phyloP scores from a whole-genome alignment of 495 filamentous ascomycete species.

The Hypoxylon cercidicola region DNA sequence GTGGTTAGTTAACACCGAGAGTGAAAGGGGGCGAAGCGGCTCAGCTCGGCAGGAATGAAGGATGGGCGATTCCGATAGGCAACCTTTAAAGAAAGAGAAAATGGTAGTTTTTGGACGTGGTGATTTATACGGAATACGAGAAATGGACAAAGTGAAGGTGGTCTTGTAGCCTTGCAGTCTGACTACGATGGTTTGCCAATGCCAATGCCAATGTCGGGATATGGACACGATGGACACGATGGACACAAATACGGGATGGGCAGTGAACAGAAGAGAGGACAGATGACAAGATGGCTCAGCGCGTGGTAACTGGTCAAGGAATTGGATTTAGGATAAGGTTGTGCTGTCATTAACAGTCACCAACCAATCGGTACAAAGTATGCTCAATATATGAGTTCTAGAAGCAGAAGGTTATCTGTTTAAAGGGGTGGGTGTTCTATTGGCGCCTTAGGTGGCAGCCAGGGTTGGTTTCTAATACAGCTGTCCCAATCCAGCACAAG shows the following conservation, averaged over 20 bases:
- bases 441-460: not conserved
- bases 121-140: constrained; percentile 19
- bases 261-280: not conserved
- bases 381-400: constrained; percentile 15
- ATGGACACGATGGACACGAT: too few relatives aligned
- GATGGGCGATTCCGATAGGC: not conserved
- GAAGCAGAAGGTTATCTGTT: constrained; percentile 36
- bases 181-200: constrained; percentile 6
- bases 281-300: constrained; percentile 2
- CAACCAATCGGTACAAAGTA: constrained; percentile 33
- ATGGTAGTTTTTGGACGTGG: not conserved
- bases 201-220: not conserved
- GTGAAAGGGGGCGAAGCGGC: constrained; percentile 22
- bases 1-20: constrained; percentile 13
- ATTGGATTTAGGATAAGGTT: constrained; percentile 40
- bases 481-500: constrained; percentile 32
- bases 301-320: constrained; percentile 19
- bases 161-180: not conserved
- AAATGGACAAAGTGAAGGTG: constrained; percentile 34
- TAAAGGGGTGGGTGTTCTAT: constrained; percentile 27
- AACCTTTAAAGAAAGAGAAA: constrained; percentile 11
- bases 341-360: constrained; percentile 38
- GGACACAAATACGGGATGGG: constrained; percentile 3
- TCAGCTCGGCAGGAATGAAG: constrained; percentile 10
- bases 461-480: constrained; percentile 1